Base-by-base conservation (phyloP, 2,329 filamentous ascomycete genomes). In the Nakataea oryzae region DNA sequence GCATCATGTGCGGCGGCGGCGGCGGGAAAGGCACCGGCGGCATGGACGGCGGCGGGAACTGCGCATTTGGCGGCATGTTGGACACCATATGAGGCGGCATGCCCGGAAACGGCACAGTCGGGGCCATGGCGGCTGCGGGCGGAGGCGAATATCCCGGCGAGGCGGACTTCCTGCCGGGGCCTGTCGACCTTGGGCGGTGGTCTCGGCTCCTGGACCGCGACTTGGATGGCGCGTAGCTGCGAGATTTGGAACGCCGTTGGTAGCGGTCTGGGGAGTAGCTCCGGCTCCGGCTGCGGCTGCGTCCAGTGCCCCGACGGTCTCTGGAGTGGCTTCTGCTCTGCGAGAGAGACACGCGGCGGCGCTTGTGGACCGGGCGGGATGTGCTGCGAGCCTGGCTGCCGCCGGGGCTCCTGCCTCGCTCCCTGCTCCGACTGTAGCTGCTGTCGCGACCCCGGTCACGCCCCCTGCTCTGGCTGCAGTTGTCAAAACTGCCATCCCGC, bases 341-440 rank as follows among this genome's bases (percentile, higher is more conserved):
- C 17, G 41, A 68, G 64, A 57, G 70, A 69, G 34, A 65, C 63
- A 75, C 64, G 2, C 77, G 73, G 26, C 72, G 71, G 56, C 75
- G 71, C 65, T 79, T 79, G 61, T 73, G 74, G 3, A 73, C 71
- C 0, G 75, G 75, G 2, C 70, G 72, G 3, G 71, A 72, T 12
- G 71, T 70, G 61, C 74, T 75, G 3, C 72, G 73, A 24, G 27
- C 54, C 41, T 69, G 70, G 24, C 65, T 65, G 34, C 64, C 62
- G 30, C 65, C 68, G 17, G 64, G 64, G 55, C 65, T 30, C 61
- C 67, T 54, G 63, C 34, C 21, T 60, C 64, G 54, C 34, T 41
- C 30, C 56, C 28, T 13, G 24, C 59, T 54, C 8, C 47, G 57
- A 47, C 57, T 59, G 13, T n/a, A 24, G 41, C 57, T 34, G 34